phyloP scores from a whole-genome alignment of 345 rosid species.

The Euphorbia pulcherrima region DNA sequence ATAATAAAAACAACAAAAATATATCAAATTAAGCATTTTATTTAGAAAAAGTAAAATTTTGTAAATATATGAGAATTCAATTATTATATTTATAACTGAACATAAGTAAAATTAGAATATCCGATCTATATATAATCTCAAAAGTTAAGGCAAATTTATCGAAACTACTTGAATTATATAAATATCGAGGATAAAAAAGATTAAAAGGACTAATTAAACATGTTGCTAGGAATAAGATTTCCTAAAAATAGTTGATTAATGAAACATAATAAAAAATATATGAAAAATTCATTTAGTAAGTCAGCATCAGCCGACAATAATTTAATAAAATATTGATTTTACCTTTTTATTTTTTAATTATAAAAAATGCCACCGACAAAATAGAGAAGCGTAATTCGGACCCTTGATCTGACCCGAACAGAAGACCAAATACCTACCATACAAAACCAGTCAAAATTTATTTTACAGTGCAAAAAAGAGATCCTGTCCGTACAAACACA shows the following conservation, averaged over 20 bases:
- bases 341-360: not conserved
- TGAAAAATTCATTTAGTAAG: not conserved
- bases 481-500: not conserved
- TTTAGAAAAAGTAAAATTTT: too few relatives aligned
- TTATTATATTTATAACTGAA: too few relatives aligned
- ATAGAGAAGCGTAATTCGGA: not conserved
- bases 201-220: too few relatives aligned
- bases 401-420: conserved; percentile 7
- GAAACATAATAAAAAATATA: not conserved
- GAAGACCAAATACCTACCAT: not conserved
- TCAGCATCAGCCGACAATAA: not conserved
- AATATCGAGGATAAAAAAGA: too few relatives aligned
- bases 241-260: not conserved
- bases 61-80: too few relatives aligned
- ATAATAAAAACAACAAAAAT: too few relatives aligned
- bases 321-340: too few relatives aligned
- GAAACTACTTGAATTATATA: too few relatives aligned
- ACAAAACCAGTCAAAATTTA: conserved; percentile 15
- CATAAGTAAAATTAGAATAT: too few relatives aligned
- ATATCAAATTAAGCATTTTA: not conserved
- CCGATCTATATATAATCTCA: too few relatives aligned
- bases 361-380: conserved; percentile 8
- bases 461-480: not conserved
- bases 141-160: not conserved
- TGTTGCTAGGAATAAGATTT: too few relatives aligned